Evolutionary conservation across 176 grass and related monocot species (phyloP).

Genomic region (Carex myosuroides): DNA sequence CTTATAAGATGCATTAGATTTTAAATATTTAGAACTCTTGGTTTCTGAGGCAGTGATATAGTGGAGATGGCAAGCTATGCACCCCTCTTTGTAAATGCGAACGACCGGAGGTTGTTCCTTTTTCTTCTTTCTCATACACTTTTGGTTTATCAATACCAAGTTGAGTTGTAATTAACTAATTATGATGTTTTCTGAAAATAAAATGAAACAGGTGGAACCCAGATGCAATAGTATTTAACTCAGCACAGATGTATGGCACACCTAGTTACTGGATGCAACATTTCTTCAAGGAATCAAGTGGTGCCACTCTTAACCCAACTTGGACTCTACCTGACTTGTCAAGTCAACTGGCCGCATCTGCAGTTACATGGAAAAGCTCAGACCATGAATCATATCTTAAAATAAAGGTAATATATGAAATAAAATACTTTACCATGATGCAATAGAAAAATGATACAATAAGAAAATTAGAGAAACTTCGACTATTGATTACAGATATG

Average conservation of each 20-base stretch:
- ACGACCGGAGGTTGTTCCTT: constrained; percentile 59
- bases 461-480: neutral
- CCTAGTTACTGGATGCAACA: constrained; percentile 88
- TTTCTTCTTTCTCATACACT: neutral
- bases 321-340: constrained; percentile 28
- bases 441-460: neutral
- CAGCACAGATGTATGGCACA: constrained; percentile 74
- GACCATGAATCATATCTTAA: constrained; percentile 43
- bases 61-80: constrained; percentile 89
- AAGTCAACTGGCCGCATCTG: constrained; percentile 48
- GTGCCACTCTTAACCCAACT: constrained; percentile 43
- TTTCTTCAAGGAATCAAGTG: constrained; percentile 83
- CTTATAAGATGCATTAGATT: neutral
- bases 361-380: constrained; percentile 52
- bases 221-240: constrained; percentile 84
- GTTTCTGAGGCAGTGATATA: constrained; percentile 51
- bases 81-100: constrained; percentile 74
- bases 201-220: constrained; percentile 52
- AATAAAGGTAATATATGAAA: constrained; percentile 47
- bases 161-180: neutral
- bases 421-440: neutral
- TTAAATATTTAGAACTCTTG: neutral
- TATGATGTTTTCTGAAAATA: neutral
- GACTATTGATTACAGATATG: too few species aligned
- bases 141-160: neutral